Percentiles rank a stretch among this genome's conserved stretches.
Conservation (phyloP, 2,329 filamentous ascomycete genomes). For the Nigrograna mackinnonii region DNA sequence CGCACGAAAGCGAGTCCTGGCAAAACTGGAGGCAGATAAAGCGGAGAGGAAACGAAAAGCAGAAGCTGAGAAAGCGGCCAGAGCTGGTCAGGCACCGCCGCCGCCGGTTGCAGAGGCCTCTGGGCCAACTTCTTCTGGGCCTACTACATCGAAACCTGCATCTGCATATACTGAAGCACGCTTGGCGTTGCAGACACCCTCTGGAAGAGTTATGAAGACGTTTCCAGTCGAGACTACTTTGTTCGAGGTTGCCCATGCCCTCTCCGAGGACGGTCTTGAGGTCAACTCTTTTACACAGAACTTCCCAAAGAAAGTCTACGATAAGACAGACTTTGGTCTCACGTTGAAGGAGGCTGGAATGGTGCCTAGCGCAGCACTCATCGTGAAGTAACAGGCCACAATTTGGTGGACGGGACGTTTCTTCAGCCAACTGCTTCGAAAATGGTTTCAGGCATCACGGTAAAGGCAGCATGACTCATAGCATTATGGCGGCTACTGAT, state of each 20-base stretch:
- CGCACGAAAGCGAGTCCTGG: constrained; percentile 86
- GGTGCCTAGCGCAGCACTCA: constrained; percentile 86
- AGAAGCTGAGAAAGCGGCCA: constrained; percentile 80
- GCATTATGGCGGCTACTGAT: no score
- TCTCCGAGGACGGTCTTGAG: constrained; percentile 71
- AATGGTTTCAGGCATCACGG: no score
- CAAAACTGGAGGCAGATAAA: constrained; percentile 94
- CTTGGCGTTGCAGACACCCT: constrained; percentile 75
- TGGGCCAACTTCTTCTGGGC: constrained; percentile 49
- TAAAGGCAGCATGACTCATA: no score
- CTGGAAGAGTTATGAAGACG: constrained; percentile 82
- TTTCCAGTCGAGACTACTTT: constrained; percentile 88
- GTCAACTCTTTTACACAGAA: constrained; percentile 82
- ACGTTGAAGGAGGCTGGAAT: constrained; percentile 91
- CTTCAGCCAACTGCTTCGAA: no score
- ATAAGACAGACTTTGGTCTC: constrained; percentile 75
- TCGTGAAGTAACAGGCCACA: constrained; percentile 68
- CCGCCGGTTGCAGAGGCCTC: constrained; percentile 53
- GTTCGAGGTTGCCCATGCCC: constrained; percentile 82
- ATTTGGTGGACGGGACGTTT: no score
- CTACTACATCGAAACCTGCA: constrained; percentile 63
- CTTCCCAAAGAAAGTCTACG: constrained; percentile 83
- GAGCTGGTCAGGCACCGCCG: constrained; percentile 71
- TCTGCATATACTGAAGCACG: constrained; percentile 79
- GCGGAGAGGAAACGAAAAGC: constrained; percentile 83